Base-by-base conservation (phyloP, 2,329 filamentous ascomycete species). In the Ascochyta fabae region DNA sequence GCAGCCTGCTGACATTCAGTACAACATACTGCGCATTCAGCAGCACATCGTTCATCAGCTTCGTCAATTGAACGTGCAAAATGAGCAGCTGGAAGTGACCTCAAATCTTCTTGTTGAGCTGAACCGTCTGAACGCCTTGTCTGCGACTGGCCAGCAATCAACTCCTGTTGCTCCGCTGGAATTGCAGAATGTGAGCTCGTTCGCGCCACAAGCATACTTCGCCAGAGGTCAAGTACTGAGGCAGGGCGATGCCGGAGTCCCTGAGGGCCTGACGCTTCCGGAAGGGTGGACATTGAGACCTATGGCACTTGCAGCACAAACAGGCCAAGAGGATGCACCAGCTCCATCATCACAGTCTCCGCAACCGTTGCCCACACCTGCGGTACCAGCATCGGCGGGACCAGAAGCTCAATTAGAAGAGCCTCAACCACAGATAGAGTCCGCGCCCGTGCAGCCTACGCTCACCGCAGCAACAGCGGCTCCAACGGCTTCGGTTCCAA, bases 1-100 rank as follows among this genome's bases (percentile, higher is more conserved):
- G 24, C 68, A 74, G 35, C 71, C 71, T 13, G 60, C 64, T 19
- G 72, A 75, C 43, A 67, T 75, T 22, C 73, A 74, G 40, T 65
- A 67, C 4, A 72, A 75, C 42, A 75, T 75, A 19, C 39, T 75
- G 40, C 70, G 73, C 16, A 61, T 75, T 13, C 73, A 75, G 52
- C 69, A 74, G 15, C 74, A 74, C 46, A 75, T 75, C 34, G 67
- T 74, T 22, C 61, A 73, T 23, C 73, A 72, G n/a, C 54, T 75
- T 29, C 71, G 68, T 15, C 69, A 71, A 36, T 55, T 75, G 15
- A 70, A 72, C 44, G 59, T 58, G 8, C 72, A 75, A 47, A 69
- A 74, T 23, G 63, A 67, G 45, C 73, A 75, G 56, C 60, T 75
- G 13, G 70, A 75, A 40, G 64, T 70, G 13, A 58, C 73, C 12